Evolutionary conservation across 1,284 basidiomycete species (phyloP).

Genomic region (Cutaneotrichosporon dermatis): DNA sequence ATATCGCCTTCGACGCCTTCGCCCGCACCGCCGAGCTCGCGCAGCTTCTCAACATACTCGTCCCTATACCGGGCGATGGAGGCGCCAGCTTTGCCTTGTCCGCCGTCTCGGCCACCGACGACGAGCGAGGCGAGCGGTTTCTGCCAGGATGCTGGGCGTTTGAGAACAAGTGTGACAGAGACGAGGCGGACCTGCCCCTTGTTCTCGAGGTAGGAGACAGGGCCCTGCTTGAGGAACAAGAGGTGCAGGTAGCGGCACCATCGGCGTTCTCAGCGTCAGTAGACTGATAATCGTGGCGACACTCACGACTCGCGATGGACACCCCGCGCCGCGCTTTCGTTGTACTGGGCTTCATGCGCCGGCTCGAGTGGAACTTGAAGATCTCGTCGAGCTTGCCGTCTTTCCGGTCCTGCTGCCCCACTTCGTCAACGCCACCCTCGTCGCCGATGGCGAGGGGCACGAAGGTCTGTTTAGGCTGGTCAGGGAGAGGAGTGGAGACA

Average conservation of each 20-base stretch:
- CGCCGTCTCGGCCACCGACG: conserved; percentile 19
- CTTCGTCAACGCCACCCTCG: conserved; percentile 16
- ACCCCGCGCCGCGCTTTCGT: conserved; percentile 31
- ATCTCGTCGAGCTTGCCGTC: conserved; percentile 40
- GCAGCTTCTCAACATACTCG: conserved; percentile 5
- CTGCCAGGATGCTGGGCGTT: conserved; percentile 32
- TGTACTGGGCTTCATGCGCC: conserved; percentile 42
- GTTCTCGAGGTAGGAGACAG: conserved; percentile 21
- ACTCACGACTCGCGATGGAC: conserved; percentile 41
- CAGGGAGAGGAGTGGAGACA: neutral
- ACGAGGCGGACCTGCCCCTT: conserved; percentile 25
- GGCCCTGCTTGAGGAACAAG: conserved; percentile 31
- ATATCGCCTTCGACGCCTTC: conserved; percentile 7
- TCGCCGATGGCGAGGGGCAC: conserved; percentile 36
- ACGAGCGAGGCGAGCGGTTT: conserved; percentile 35
- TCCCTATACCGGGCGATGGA: conserved; percentile 1
- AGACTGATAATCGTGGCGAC: too few relatives aligned
- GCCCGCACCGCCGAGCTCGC: neutral
- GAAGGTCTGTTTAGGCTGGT: conserved; percentile 10
- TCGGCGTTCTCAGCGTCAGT: conserved; percentile 24
- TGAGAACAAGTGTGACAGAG: conserved; percentile 32
- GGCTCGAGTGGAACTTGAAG: conserved; percentile 38
- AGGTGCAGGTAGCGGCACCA: conserved; percentile 42
- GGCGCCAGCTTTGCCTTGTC: conserved; percentile 3
- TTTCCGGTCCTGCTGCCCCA: conserved; percentile 31